These are phyloP conservation scores for Linum trigynum DNA, from an alignment of 345 rosid genomes.

Conservation along the genomic window DNA sequence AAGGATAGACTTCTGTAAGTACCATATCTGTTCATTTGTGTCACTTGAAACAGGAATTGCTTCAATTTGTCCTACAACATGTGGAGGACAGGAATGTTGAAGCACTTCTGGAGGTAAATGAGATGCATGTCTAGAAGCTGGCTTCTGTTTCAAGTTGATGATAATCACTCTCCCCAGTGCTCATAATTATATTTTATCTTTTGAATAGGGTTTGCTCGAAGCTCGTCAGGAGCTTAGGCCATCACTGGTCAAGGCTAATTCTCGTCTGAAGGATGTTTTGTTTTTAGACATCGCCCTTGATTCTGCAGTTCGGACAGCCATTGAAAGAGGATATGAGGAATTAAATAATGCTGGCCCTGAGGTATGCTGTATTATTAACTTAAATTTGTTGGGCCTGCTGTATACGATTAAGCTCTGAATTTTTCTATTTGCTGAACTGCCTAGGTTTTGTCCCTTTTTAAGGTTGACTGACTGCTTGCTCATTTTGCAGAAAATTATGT, in stretches of 20 bases:
- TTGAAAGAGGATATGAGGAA: slow-evolving; percentile 90
- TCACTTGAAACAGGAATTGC: slow-evolving; percentile 58
- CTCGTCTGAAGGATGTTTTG: slow-evolving; percentile 85
- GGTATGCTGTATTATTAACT: slow-evolving; percentile 34
- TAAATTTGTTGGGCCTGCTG: not conserved
- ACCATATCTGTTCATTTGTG: slow-evolving; percentile 1
- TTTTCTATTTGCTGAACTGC: not conserved
- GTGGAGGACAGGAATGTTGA: slow-evolving; percentile 86
- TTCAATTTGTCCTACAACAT: slow-evolving; percentile 65
- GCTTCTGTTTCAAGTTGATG: slow-evolving; percentile 8
- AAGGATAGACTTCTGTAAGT: slow-evolving; percentile 12
- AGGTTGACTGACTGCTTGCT: slow-evolving; percentile 16
- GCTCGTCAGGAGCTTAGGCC: slow-evolving; percentile 93
- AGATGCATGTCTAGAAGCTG: not conserved
- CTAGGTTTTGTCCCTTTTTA: slow-evolving; percentile 10
- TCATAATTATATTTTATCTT: not conserved
- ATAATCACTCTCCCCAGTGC: not conserved
- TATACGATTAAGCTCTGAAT: slow-evolving; percentile 3
- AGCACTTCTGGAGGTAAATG: slow-evolving; percentile 71
- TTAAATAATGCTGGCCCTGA: slow-evolving; percentile 71
- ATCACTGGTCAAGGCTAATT: slow-evolving; percentile 48
- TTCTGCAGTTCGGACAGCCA: slow-evolving; percentile 88
- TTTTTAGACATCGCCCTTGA: slow-evolving; percentile 93
- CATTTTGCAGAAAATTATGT: slow-evolving; percentile 68
- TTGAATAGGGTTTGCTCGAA: slow-evolving; percentile 77